Percentiles rank a stretch among this genome's conserved stretches.
Evolutionary conservation across 148 eudicot species (phyloP).

Genomic region (Pharnaceum exiguum): DNA sequence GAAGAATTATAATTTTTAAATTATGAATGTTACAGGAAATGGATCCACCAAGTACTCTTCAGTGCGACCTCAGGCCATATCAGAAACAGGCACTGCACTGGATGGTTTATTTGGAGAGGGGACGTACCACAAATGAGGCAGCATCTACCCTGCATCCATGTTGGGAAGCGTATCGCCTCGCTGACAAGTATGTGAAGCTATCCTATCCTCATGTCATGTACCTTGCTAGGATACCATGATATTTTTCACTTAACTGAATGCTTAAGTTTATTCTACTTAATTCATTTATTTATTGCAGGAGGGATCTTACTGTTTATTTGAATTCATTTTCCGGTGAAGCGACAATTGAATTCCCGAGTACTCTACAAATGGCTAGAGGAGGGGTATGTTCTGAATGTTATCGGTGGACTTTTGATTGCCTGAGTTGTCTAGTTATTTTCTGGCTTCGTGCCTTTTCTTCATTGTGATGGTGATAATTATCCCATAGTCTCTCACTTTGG

Average conservation of each 20-base stretch:
- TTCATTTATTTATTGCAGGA: slow-evolving; percentile 59
- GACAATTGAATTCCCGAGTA: slow-evolving; percentile 87
- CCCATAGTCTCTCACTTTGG: too few relatives aligned
- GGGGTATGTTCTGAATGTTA: slow-evolving; percentile 56
- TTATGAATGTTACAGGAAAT: slow-evolving; percentile 53
- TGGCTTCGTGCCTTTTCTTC: too few relatives aligned
- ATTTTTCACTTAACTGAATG: not conserved
- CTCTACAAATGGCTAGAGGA: slow-evolving; percentile 95
- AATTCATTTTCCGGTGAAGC: slow-evolving; percentile 98
- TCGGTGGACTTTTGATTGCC: not conserved
- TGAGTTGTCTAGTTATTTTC: not conserved
- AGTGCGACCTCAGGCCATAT: slow-evolving; percentile 85
- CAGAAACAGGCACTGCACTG: slow-evolving; percentile 97
- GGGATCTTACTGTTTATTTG: slow-evolving; percentile 67
- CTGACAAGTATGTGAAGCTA: slow-evolving; percentile 55
- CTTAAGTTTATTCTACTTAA: slow-evolving; percentile 1
- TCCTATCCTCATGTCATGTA: too few relatives aligned
- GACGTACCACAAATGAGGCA: slow-evolving; percentile 61
- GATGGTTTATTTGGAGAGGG: slow-evolving; percentile 87
- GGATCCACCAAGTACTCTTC: slow-evolving; percentile 88
- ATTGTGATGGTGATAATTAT: too few relatives aligned
- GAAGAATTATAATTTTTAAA: not conserved
- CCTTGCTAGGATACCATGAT: not conserved
- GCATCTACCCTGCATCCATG: slow-evolving; percentile 91
- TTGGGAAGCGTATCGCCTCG: slow-evolving; percentile 92